Conservation (phyloP, 768 basidiomycete species). For the Amanita muscaria region DNA sequence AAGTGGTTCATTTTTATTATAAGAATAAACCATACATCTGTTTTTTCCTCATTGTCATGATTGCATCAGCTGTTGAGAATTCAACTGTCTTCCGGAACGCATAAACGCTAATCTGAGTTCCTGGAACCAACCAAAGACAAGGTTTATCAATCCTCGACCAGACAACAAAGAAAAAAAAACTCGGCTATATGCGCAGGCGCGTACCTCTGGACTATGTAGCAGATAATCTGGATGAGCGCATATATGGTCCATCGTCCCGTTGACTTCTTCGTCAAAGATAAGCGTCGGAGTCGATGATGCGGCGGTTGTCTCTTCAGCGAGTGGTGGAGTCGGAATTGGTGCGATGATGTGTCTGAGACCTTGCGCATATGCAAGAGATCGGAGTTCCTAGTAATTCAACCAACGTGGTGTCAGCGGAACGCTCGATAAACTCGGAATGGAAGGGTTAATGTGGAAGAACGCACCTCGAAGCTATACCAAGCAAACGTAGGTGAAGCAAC, state of each 20-base stretch:
- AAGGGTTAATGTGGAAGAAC: conserved; percentile 10
- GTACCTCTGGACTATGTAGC: conserved; percentile 43
- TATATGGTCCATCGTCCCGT: conserved; percentile 29
- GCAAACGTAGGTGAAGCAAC: conserved; percentile 27
- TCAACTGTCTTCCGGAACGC: too few relatives aligned
- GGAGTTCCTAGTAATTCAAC: conserved; percentile 43
- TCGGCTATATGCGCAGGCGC: not conserved
- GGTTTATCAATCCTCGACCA: too few relatives aligned
- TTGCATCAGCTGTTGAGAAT: too few relatives aligned
- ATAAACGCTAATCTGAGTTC: too few relatives aligned
- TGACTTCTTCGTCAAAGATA: conserved; percentile 11
- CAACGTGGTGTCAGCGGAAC: conserved; percentile 9
- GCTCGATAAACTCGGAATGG: not conserved
- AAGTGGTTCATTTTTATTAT: too few relatives aligned
- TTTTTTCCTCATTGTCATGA: too few relatives aligned
- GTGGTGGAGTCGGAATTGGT: conserved; percentile 20
- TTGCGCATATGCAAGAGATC: conserved; percentile 29
- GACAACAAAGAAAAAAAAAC: not conserved
- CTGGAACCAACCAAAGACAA: too few relatives aligned
- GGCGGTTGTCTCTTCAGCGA: conserved; percentile 8
- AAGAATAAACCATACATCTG: too few relatives aligned
- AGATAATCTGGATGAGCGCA: conserved; percentile 27
- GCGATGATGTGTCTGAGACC: conserved; percentile 26
- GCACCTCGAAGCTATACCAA: conserved; percentile 34
- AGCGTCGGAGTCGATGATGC: conserved; percentile 3